These are phyloP conservation scores for Fagopyrum esculentum DNA, from an alignment of 148 eudicot species.

Conservation along the genomic window DNA sequence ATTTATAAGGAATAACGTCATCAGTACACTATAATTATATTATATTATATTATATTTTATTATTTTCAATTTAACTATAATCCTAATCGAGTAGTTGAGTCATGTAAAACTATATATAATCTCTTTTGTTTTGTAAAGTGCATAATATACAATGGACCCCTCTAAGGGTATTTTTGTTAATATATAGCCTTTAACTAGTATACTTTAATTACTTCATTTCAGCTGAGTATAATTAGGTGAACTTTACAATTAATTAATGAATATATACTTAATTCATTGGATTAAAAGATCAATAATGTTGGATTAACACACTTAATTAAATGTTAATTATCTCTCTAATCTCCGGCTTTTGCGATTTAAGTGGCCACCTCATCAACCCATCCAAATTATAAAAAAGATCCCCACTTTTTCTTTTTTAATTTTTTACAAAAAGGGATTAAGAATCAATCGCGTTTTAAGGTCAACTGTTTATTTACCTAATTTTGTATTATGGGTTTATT, in stretches of 20 bases:
- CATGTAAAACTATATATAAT: not conserved
- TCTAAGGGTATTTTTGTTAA: not conserved
- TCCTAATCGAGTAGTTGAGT: not conserved
- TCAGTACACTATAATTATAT: no score
- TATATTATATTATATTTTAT: no score
- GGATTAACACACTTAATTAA: not conserved
- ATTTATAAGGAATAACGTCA: no score
- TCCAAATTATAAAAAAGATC: not conserved
- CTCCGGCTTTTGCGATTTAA: constrained; percentile 11
- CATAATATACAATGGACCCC: constrained; percentile 5
- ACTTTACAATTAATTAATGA: not conserved
- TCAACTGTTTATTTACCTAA: not conserved
- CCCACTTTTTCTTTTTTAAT: not conserved
- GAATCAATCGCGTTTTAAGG: not conserved
- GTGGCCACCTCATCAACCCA: constrained; percentile 10
- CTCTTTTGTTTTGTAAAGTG: not conserved
- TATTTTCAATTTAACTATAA: not conserved
- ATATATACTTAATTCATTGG: not conserved
- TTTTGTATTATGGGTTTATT: no score
- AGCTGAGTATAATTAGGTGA: not conserved
- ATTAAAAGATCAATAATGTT: constrained; percentile 6
- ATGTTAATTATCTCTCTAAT: constrained; percentile 2
- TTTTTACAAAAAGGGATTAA: not conserved
- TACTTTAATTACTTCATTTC: not conserved
- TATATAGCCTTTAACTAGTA: not conserved